These are phyloP conservation scores for Aeminium ludgeri DNA, from an alignment of 495 filamentous ascomycete species.

Conservation along the genomic window DNA sequence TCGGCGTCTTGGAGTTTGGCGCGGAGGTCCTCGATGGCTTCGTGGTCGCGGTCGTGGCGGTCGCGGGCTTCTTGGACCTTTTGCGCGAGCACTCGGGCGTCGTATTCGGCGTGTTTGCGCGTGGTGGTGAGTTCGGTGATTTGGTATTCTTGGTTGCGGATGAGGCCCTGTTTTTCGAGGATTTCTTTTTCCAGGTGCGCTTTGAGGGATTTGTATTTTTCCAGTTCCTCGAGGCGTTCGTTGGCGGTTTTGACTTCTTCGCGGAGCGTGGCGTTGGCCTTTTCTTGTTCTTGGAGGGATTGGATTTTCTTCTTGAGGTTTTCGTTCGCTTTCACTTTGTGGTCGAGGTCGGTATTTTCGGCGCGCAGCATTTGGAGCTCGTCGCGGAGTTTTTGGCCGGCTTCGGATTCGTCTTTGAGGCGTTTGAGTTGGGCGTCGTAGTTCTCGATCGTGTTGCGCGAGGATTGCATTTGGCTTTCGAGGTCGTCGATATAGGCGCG, in stretches of 20 bases:
- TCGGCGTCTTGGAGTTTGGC: slow-evolving; percentile 36
- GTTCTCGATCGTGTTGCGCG: slow-evolving; percentile 32
- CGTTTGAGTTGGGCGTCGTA: slow-evolving; percentile 47
- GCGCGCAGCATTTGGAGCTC: slow-evolving; percentile 50
- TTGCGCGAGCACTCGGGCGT: slow-evolving; percentile 39
- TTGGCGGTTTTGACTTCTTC: slow-evolving; percentile 41
- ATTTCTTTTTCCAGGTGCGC: slow-evolving; percentile 37
- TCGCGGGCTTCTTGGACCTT: slow-evolving; percentile 38
- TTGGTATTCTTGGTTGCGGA: slow-evolving; percentile 45
- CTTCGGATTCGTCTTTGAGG: slow-evolving; percentile 28
- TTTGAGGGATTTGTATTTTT: slow-evolving; percentile 36
- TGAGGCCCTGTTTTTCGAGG: slow-evolving; percentile 39
- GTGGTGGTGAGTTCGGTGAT: slow-evolving; percentile 41
- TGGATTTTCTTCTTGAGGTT: slow-evolving; percentile 56
- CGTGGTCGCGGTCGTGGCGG: slow-evolving; percentile 37
- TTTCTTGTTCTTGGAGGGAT: slow-evolving; percentile 37
- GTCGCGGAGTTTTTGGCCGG: slow-evolving; percentile 25
- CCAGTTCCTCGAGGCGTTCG: slow-evolving; percentile 57
- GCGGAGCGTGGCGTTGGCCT: slow-evolving; percentile 15
- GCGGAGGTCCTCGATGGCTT: slow-evolving; percentile 37
- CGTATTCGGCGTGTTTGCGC: slow-evolving; percentile 40
- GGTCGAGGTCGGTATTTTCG: slow-evolving; percentile 56
- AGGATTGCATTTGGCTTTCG: slow-evolving; percentile 21
- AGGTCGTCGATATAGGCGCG: slow-evolving; percentile 25
- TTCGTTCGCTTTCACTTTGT: slow-evolving; percentile 62